Evolutionary conservation across 208 protist species (phyloP).

Genomic region (Polymyxa betae): DNA sequence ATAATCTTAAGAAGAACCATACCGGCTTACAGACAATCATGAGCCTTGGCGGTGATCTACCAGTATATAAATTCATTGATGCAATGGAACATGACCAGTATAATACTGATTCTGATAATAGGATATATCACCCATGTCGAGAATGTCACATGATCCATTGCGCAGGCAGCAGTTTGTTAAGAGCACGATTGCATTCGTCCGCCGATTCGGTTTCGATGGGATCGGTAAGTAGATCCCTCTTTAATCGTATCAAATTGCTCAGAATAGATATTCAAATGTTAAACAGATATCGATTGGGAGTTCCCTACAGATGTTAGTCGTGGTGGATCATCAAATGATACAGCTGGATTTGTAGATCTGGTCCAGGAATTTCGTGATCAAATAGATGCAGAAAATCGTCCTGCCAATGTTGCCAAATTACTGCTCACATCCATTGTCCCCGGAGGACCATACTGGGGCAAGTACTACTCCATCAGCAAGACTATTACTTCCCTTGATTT

Average conservation of each 20-base stretch:
- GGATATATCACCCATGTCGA: constrained; percentile 14
- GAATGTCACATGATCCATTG: not conserved
- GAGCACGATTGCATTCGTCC: not conserved
- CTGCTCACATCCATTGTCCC: constrained; percentile 40
- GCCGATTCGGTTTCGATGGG: constrained; percentile 26
- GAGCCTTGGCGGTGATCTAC: constrained; percentile 28
- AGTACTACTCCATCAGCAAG: constrained; percentile 23
- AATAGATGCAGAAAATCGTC: not conserved
- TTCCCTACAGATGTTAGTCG: constrained; percentile 1
- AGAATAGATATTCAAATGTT: not conserved
- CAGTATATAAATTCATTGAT: not conserved
- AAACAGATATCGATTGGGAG: constrained; percentile 53
- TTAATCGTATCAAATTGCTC: not conserved
- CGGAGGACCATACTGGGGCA: constrained; percentile 30
- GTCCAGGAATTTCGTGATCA: not conserved
- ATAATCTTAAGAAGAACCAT: not conserved
- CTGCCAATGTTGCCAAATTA: not conserved
- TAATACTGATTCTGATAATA: not conserved
- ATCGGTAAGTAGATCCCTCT: not conserved
- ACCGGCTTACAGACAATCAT: not conserved
- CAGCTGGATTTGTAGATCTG: not conserved
- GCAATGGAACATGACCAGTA: not conserved
- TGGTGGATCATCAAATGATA: not conserved
- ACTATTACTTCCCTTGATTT: not conserved
- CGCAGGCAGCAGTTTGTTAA: not conserved